A percentile compares a stretch with the other conserved stretches of the same genome.
These are phyloP conservation scores for Penicillium sclerotiorum DNA, from an alignment of 2,329 filamentous ascomycete species.

Conservation along the genomic window DNA sequence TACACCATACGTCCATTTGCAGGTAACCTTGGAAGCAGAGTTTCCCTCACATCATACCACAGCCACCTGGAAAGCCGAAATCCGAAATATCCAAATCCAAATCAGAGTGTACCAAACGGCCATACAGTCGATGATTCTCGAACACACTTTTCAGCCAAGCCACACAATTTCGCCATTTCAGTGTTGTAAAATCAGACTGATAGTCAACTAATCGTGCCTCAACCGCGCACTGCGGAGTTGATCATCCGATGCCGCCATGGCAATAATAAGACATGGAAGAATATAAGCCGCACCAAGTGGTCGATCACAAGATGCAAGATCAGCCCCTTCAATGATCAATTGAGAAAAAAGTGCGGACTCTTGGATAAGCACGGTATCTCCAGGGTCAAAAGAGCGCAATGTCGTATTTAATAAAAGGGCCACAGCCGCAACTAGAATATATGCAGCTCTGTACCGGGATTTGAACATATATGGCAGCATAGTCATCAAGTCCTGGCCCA, in stretches of 20 bases:
- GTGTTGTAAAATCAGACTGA: slow-evolving; percentile 23
- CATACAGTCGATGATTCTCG: slow-evolving; percentile 10
- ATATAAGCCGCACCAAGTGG: slow-evolving; percentile 26
- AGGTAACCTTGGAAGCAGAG: too few species aligned
- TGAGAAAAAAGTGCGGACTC: slow-evolving; percentile 16
- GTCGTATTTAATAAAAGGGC: slow-evolving; percentile 23
- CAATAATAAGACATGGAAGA: slow-evolving; percentile 20
- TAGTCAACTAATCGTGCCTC: slow-evolving; percentile 20
- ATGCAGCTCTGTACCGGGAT: slow-evolving; percentile 23
- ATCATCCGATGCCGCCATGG: slow-evolving; percentile 22
- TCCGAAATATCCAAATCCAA: neutral
- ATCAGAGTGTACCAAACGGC: neutral
- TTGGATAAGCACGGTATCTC: slow-evolving; percentile 7
- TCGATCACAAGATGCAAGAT: slow-evolving; percentile 19
- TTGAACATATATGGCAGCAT: slow-evolving; percentile 2
- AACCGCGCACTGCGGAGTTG: slow-evolving; percentile 5
- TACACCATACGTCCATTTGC: too few species aligned
- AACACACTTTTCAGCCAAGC: slow-evolving; percentile 14
- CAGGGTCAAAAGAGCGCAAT: slow-evolving; percentile 20
- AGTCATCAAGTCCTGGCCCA: slow-evolving; percentile 3
- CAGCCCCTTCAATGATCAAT: slow-evolving; percentile 15
- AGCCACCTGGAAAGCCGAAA: neutral
- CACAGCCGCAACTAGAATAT: slow-evolving; percentile 19
- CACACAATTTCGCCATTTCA: slow-evolving; percentile 17
- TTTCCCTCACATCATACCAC: slow-evolving; percentile 4